phyloP scores from a whole-genome alignment of 352 stramenopile genomes.

The Pythium monospermum region DNA sequence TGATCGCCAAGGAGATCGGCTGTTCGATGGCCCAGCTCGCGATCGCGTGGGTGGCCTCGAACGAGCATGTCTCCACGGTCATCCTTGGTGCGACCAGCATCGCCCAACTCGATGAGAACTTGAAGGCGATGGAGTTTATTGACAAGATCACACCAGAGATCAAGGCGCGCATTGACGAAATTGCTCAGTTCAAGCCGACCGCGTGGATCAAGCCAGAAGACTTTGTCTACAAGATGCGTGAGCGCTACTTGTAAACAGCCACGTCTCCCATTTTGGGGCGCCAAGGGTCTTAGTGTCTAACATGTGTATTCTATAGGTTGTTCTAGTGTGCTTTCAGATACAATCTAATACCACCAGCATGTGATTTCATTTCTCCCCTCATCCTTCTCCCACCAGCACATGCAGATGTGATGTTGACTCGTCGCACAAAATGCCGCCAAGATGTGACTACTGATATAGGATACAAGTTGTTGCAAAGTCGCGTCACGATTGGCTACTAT shows the following conservation, averaged over 20 bases:
- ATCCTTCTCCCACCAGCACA: no score
- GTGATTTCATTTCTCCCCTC: neutral
- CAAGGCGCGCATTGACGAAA: slow-evolving; percentile 41
- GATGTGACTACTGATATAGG: neutral
- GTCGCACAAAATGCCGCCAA: slow-evolving; percentile 14
- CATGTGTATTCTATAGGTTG: neutral
- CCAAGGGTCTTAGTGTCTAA: no score
- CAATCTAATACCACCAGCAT: neutral
- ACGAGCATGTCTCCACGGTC: slow-evolving; percentile 49
- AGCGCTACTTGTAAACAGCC: slow-evolving; percentile 17
- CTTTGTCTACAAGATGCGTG: slow-evolving; percentile 20
- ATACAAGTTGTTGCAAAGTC: no score
- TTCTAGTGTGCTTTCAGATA: no score
- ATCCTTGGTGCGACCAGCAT: slow-evolving; percentile 52
- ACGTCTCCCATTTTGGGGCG: no score
- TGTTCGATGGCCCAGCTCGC: slow-evolving; percentile 56
- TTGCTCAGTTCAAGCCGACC: slow-evolving; percentile 30
- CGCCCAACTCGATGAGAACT: slow-evolving; percentile 47
- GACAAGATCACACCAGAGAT: slow-evolving; percentile 44
- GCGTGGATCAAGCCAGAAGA: slow-evolving; percentile 22
- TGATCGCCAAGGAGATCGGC: slow-evolving; percentile 57
- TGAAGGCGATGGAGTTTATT: slow-evolving; percentile 34
- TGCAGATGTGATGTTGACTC: no score
- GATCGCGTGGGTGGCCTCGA: slow-evolving; percentile 48
- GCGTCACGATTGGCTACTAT: neutral